Percentiles rank a stretch among this genome's conserved stretches.
These are phyloP conservation scores for Tolypocladium paradoxum DNA, from an alignment of 2,329 filamentous ascomycete species.

Conservation along the genomic window DNA sequence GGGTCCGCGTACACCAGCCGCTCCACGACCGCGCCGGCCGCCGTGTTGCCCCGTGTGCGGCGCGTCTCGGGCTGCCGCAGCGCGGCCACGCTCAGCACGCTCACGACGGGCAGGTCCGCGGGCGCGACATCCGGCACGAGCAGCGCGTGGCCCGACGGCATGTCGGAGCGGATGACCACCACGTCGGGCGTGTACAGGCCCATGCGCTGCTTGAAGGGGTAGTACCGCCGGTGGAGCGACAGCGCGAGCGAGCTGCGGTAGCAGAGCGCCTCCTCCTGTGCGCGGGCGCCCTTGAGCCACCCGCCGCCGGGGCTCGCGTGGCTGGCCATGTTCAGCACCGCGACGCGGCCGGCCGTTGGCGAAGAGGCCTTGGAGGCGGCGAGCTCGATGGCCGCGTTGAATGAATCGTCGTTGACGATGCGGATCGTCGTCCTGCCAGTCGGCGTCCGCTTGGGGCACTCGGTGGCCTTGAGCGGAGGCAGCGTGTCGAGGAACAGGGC, in stretches of 20 bases:
- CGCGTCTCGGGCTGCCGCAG: constrained; percentile 27
- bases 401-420: constrained; percentile 46
- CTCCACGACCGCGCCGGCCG: constrained; percentile 12
- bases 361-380: constrained; percentile 12
- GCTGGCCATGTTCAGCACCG: constrained; percentile 57
- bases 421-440: constrained; percentile 24
- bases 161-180: constrained; percentile 43
- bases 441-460: constrained; percentile 30
- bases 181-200: constrained; percentile 51
- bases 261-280: constrained; percentile 61
- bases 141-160: constrained; percentile 33
- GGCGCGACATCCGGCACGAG: constrained; percentile 23
- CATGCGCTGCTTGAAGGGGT: constrained; percentile 39
- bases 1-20: constrained; percentile 27
- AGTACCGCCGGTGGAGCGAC: constrained; percentile 35
- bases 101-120: constrained; percentile 37
- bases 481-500: constrained; percentile 24
- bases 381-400: constrained; percentile 42
- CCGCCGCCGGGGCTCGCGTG: constrained; percentile 48
- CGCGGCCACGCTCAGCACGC: constrained; percentile 51
- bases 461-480: constrained; percentile 24
- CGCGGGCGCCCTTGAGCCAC: constrained; percentile 48
- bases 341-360: constrained; percentile 28
- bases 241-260: constrained; percentile 46
- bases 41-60: constrained; percentile 8